These are phyloP conservation scores for Alternaria arbusti DNA, from an alignment of 2,329 filamentous ascomycete genomes.

Conservation along the genomic window DNA sequence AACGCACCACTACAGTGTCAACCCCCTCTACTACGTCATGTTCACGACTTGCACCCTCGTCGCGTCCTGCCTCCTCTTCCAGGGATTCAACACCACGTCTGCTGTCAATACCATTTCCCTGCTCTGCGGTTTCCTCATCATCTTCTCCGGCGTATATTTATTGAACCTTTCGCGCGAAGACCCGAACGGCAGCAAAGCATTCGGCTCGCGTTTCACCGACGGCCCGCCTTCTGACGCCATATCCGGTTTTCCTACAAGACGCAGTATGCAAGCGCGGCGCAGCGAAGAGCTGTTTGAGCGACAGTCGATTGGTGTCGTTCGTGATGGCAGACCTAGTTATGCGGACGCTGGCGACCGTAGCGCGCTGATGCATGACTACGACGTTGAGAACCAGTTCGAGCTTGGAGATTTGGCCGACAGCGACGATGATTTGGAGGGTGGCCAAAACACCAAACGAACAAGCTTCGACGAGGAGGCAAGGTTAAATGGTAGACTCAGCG, in stretches of 20 bases:
- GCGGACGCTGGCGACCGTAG: constrained; percentile 67
- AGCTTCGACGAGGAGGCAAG: constrained; percentile 21
- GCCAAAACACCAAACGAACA: constrained; percentile 16
- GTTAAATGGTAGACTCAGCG: constrained; percentile 28
- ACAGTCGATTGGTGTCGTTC: constrained; percentile 51
- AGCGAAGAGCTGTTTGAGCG: constrained; percentile 55
- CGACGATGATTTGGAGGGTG: constrained; percentile 47
- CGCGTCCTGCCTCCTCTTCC: constrained; percentile 95
- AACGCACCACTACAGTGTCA: constrained; percentile 67
- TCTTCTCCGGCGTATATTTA: constrained; percentile 94
- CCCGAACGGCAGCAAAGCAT: constrained; percentile 75
- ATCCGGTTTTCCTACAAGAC: constrained; percentile 84
- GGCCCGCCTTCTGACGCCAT: constrained; percentile 91
- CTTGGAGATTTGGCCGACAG: constrained; percentile 77
- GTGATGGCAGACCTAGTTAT: constrained; percentile 18
- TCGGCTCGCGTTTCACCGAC: constrained; percentile 64
- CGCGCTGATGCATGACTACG: constrained; percentile 86
- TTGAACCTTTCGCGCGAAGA: constrained; percentile 94
- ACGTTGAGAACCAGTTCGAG: constrained; percentile 77
- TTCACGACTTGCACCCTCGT: constrained; percentile 94
- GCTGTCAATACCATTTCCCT: constrained; percentile 91
- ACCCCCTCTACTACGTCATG: constrained; percentile 95
- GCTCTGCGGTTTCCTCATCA: constrained; percentile 90
- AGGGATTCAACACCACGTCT: constrained; percentile 93
- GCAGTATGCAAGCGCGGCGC: constrained; percentile 89